A percentile compares a stretch with the other conserved stretches of the same genome.
Conservation (phyloP, 495 filamentous ascomycete species). For the Podospora sp. region DNA sequence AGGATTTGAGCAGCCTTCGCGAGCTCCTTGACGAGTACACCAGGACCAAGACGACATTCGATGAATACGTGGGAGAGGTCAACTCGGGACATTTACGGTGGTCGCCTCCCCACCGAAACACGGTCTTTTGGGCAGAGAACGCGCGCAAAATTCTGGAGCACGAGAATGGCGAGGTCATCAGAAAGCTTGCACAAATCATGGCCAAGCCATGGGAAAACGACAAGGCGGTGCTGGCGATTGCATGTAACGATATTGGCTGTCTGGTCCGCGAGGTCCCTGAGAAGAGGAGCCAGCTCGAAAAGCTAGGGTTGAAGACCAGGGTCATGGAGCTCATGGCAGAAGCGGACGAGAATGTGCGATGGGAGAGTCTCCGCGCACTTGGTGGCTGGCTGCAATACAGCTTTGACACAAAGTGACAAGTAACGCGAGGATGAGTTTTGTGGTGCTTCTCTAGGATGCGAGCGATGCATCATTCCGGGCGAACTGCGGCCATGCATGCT, state of each 20-base stretch:
- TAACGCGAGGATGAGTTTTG: conserved; percentile 26
- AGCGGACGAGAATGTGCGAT: conserved; percentile 84
- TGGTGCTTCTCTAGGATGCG: neutral
- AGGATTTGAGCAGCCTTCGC: conserved; percentile 75
- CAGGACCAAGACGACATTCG: conserved; percentile 94
- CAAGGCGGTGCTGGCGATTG: conserved; percentile 94
- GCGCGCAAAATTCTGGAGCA: conserved; percentile 89
- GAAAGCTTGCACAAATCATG: conserved; percentile 86
- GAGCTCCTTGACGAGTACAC: conserved; percentile 91
- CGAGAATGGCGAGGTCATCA: conserved; percentile 74
- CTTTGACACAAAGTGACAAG: conserved; percentile 64
- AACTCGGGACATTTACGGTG: conserved; percentile 88
- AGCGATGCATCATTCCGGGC: neutral
- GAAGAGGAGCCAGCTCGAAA: conserved; percentile 79
- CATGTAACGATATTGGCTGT: conserved; percentile 88
- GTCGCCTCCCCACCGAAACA: conserved; percentile 91
- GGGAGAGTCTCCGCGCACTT: conserved; percentile 92
- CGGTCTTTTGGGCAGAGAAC: conserved; percentile 92
- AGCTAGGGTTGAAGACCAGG: conserved; percentile 82
- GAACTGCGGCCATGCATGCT: neutral
- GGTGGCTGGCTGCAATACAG: conserved; percentile 93
- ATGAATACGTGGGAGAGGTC: conserved; percentile 90
- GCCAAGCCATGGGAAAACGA: conserved; percentile 85
- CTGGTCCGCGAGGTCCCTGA: conserved; percentile 91
- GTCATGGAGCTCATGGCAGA: conserved; percentile 97